phyloP scores from a whole-genome alignment of 2,329 filamentous ascomycete species.

The Colletotrichum sp. region DNA sequence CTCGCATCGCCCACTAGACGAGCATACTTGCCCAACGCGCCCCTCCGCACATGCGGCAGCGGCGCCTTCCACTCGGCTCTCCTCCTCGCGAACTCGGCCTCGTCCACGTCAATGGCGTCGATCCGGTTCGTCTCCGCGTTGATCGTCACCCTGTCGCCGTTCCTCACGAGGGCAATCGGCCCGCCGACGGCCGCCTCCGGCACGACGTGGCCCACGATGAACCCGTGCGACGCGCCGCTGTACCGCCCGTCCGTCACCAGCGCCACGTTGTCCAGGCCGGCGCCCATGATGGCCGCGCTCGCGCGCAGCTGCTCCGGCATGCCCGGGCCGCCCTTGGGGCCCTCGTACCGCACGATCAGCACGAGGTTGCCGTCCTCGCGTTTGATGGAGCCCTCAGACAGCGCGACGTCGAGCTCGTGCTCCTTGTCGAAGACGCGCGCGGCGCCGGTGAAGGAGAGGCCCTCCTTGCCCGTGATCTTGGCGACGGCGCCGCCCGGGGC shows the following conservation, averaged over 20 bases:
- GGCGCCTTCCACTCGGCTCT: conserved; percentile 74
- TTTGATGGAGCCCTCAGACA: conserved; percentile 69
- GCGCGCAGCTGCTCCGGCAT: conserved; percentile 97
- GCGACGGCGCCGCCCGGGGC: conserved; percentile 89
- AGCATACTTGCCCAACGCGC: conserved; percentile 90
- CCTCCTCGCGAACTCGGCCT: conserved; percentile 72
- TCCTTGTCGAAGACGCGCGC: conserved; percentile 90
- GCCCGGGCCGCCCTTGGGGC: conserved; percentile 89
- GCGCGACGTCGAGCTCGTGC: conserved; percentile 74
- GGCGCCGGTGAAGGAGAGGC: conserved; percentile 78
- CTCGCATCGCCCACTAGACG: conserved; percentile 87
- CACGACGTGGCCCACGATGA: conserved; percentile 92
- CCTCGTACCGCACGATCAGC: conserved; percentile 90
- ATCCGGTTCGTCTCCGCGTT: conserved; percentile 84
- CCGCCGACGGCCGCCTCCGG: conserved; percentile 91
- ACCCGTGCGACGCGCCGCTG: conserved; percentile 86
- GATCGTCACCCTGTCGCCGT: conserved; percentile 87
- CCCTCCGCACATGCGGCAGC: conserved; percentile 75
- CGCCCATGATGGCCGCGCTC: conserved; percentile 90
- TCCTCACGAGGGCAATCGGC: conserved; percentile 80
- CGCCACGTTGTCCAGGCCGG: conserved; percentile 84
- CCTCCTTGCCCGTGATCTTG: conserved; percentile 97
- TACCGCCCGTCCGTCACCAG: conserved; percentile 94
- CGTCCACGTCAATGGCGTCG: conserved; percentile 64
- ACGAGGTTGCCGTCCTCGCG: conserved; percentile 76